phyloP scores from a whole-genome alignment of 106 monocot genomes.

The Amphibolis antarctica region DNA sequence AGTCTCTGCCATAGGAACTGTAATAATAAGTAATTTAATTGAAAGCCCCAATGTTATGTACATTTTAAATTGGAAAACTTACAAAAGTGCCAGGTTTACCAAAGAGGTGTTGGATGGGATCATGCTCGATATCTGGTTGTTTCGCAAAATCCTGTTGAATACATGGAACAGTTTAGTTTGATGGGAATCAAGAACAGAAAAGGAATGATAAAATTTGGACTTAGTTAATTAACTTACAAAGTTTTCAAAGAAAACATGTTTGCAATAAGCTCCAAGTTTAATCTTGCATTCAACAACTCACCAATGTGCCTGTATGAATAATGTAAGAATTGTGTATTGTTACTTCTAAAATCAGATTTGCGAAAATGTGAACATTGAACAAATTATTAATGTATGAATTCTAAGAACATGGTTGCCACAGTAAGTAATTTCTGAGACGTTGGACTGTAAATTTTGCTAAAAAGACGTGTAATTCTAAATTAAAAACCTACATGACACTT shows the following conservation, averaged over 20 bases:
- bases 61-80: constrained; percentile 10
- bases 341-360: background rate
- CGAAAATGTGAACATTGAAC: background rate
- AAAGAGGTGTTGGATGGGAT: constrained; percentile 37
- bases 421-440: too few species aligned
- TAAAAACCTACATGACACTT: too few species aligned
- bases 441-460: too few species aligned
- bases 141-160: constrained; percentile 50
- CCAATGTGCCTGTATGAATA: constrained; percentile 55
- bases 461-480: too few species aligned
- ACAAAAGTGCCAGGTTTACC: constrained; percentile 38
- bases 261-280: constrained; percentile 43
- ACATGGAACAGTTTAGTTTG: background rate
- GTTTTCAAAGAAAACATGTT: constrained; percentile 56
- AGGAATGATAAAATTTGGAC: background rate
- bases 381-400: background rate
- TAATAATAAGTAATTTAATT: background rate
- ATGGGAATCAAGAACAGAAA: background rate
- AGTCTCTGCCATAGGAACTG: background rate
- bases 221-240: constrained; percentile 27
- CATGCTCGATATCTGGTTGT: constrained; percentile 46
- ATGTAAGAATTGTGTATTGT: background rate
- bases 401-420: background rate
- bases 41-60: background rate
- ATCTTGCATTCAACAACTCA: constrained; percentile 56